phyloP scores from a whole-genome alignment of 257 asterid genomes.

The Solanum ahanhuiri region DNA sequence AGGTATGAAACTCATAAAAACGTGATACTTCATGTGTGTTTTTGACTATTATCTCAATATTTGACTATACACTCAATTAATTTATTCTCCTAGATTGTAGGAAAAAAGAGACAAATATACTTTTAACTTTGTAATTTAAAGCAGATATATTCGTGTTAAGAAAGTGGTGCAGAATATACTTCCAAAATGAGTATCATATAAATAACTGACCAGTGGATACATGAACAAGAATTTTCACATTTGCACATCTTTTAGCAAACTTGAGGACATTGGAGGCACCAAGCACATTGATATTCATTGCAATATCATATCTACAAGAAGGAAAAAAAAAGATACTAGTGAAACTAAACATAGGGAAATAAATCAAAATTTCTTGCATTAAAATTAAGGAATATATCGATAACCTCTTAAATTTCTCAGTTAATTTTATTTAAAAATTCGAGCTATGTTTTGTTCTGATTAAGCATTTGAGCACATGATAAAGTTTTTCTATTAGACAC shows the following conservation, averaged over 20 bases:
- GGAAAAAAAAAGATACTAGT: not conserved
- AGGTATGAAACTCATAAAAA: not conserved
- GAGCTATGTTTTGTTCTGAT: not conserved
- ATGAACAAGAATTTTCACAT: slow-evolving; percentile 31
- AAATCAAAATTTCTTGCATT: not conserved
- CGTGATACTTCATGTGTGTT: not conserved
- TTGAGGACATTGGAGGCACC: slow-evolving; percentile 31
- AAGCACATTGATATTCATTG: slow-evolving; percentile 31
- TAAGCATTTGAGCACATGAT: not conserved
- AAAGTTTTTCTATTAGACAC: not conserved
- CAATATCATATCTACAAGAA: slow-evolving; percentile 36
- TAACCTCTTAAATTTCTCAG: not conserved
- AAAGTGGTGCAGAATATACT: not conserved
- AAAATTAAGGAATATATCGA: not conserved
- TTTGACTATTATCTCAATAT: not conserved
- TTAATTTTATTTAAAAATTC: not conserved
- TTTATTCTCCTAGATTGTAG: not conserved
- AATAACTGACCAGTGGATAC: slow-evolving; percentile 48
- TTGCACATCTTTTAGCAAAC: slow-evolving; percentile 33
- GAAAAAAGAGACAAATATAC: too few relatives aligned
- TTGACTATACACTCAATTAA: not conserved
- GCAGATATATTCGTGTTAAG: too few relatives aligned
- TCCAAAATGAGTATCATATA: not conserved
- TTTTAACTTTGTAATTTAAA: too few relatives aligned
- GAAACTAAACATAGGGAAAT: not conserved